phyloP scores from a whole-genome alignment of 2,329 filamentous ascomycete genomes.

The Aspergillus sergii region DNA sequence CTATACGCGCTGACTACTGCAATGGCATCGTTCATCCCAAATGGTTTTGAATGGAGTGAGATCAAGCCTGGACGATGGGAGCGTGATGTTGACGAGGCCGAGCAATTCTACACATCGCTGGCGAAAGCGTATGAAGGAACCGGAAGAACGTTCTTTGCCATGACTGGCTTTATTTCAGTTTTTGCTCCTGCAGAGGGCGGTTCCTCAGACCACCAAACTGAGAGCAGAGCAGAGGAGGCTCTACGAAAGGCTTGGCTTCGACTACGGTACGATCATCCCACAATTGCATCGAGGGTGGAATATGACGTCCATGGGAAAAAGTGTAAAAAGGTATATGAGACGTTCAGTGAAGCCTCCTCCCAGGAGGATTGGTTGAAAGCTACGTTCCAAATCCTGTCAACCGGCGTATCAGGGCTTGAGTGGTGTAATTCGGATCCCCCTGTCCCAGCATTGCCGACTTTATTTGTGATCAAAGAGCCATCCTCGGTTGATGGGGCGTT shows the following conservation, averaged over 20 bases:
- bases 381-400: slow-evolving; percentile 21
- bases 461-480: slow-evolving; percentile 23
- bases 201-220: background rate
- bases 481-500: background rate
- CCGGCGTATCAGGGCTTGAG: slow-evolving; percentile 18
- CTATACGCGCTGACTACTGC: background rate
- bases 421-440: slow-evolving; percentile 31
- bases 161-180: slow-evolving; percentile 43
- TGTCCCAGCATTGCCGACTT: slow-evolving; percentile 24
- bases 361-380: slow-evolving; percentile 19
- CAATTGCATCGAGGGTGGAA: slow-evolving; percentile 27
- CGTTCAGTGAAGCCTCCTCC: background rate
- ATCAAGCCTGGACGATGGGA: slow-evolving; percentile 23
- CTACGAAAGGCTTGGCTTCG: slow-evolving; percentile 26
- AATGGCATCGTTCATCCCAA: background rate
- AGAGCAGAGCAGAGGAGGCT: slow-evolving; percentile 11
- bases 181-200: background rate
- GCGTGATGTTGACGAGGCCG: slow-evolving; percentile 42
- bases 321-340: slow-evolving; percentile 28
- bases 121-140: slow-evolving; percentile 39
- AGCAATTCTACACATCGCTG: slow-evolving; percentile 45
- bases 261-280: slow-evolving; percentile 28
- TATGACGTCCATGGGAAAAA: slow-evolving; percentile 12
- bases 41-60: slow-evolving; percentile 12
- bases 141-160: slow-evolving; percentile 46